Evolutionary conservation across 2,329 filamentous ascomycete genomes (phyloP).

Genomic region (Penicillium sclerotiorum): DNA sequence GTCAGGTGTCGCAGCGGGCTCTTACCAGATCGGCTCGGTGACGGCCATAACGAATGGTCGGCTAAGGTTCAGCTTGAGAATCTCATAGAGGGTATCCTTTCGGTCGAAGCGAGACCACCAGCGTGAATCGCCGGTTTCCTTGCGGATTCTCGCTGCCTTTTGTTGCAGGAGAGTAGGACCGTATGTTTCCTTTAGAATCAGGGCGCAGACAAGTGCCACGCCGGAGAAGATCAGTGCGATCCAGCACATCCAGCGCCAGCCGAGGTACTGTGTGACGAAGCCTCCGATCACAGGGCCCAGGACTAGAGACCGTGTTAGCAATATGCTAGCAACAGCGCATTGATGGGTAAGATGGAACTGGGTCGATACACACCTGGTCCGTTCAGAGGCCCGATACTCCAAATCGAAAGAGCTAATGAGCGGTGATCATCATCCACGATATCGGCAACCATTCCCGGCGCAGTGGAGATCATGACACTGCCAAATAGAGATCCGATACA

Average conservation of each 20-base stretch:
- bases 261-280: slow-evolving; percentile 69
- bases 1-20: too few relatives aligned
- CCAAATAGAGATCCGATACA: slow-evolving; percentile 76
- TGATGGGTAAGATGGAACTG: neutral
- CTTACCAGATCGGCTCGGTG: slow-evolving; percentile 81
- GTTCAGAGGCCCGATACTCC: slow-evolving; percentile 82
- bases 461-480: slow-evolving; percentile 79
- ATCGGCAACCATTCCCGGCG: slow-evolving; percentile 80
- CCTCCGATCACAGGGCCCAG: slow-evolving; percentile 76
- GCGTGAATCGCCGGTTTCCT: slow-evolving; percentile 69
- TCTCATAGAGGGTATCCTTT: slow-evolving; percentile 62
- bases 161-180: slow-evolving; percentile 69
- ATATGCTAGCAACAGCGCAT: neutral
- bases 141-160: slow-evolving; percentile 65
- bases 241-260: slow-evolving; percentile 90
- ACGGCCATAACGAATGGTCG: slow-evolving; percentile 76
- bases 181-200: slow-evolving; percentile 73
- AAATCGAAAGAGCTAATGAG: slow-evolving; percentile 80
- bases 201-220: slow-evolving; percentile 61
- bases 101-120: slow-evolving; percentile 84
- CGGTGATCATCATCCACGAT: slow-evolving; percentile 79
- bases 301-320: slow-evolving; percentile 29
- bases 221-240: slow-evolving; percentile 73
- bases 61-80: slow-evolving; percentile 74
- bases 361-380: slow-evolving; percentile 57